phyloP scores from a whole-genome alignment of 2,329 filamentous ascomycete genomes.

The Talaromyces sp. region DNA sequence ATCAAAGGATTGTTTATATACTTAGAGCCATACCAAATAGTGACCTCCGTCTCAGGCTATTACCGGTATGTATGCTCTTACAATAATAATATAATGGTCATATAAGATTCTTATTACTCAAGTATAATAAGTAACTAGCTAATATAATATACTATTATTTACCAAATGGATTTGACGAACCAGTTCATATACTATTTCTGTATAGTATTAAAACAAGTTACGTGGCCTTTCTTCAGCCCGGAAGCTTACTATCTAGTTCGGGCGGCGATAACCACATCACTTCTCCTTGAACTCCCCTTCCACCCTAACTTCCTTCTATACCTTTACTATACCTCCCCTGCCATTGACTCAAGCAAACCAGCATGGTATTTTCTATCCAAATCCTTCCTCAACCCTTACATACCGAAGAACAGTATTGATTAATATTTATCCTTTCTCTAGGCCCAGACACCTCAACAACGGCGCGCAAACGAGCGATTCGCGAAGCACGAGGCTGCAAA shows the following conservation, averaged over 20 bases:
- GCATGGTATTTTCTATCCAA: background rate
- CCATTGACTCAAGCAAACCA: too few relatives aligned
- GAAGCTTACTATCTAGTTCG: background rate
- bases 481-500: slow-evolving; percentile 62
- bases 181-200: too few relatives aligned
- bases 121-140: too few relatives aligned
- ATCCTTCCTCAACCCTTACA: background rate
- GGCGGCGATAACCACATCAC: slow-evolving; percentile 3
- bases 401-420: background rate
- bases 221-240: slow-evolving; percentile 4
- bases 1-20: too few relatives aligned
- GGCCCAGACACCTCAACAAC: slow-evolving; percentile 69
- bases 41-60: too few relatives aligned
- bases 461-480: slow-evolving; percentile 64
- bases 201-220: background rate
- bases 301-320: background rate
- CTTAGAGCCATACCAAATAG: too few relatives aligned
- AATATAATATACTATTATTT: too few relatives aligned
- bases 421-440: slow-evolving; percentile 24
- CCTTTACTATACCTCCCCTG: background rate
- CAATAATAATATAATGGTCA: too few relatives aligned
- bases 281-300: background rate
- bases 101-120: too few relatives aligned
- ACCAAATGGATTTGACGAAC: too few relatives aligned
- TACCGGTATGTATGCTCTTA: too few relatives aligned